Percentiles rank a stretch among this genome's conserved stretches.
Evolutionary conservation across 768 basidiomycete species (phyloP).

Genomic region (Macrocybe gigantea): DNA sequence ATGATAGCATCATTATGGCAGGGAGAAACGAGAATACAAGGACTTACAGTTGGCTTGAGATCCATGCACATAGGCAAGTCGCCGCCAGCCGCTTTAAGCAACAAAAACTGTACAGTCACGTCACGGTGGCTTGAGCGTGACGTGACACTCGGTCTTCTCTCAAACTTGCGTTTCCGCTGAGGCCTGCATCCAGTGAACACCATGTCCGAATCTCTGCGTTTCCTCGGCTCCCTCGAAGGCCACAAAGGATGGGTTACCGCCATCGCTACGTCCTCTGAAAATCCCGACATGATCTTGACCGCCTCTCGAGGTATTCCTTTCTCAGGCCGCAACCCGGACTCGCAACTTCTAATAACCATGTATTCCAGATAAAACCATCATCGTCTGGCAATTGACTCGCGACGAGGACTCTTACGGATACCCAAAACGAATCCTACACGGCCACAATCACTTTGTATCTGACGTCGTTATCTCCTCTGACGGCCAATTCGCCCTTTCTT

Average conservation of each 20-base stretch:
- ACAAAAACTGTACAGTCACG: constrained; percentile 51
- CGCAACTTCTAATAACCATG: constrained; percentile 14
- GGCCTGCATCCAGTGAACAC: constrained; percentile 25
- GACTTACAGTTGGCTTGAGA: constrained; percentile 1
- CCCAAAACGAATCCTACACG: constrained; percentile 95
- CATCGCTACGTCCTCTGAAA: constrained; percentile 96
- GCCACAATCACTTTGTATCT: constrained; percentile 99
- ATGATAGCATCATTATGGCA: constrained; percentile 27
- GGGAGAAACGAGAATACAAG: not conserved
- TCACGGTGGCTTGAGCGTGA: constrained; percentile 63
- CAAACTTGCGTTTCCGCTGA: constrained; percentile 24
- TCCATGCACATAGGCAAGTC: not conserved
- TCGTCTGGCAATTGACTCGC: constrained; percentile 98
- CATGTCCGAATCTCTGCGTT: constrained; percentile 86
- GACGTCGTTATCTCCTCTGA: constrained; percentile 99
- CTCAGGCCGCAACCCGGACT: not conserved
- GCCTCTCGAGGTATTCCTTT: constrained; percentile 81
- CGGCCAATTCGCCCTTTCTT: constrained; percentile 98
- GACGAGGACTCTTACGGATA: constrained; percentile 88
- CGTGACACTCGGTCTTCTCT: constrained; percentile 16
- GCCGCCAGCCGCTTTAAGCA: not conserved
- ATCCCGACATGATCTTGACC: constrained; percentile 98
- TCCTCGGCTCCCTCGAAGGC: constrained; percentile 87
- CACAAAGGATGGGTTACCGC: constrained; percentile 99
- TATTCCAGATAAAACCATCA: constrained; percentile 93